Conservation (phyloP, 441 rosid species). For the Pelargonium myrrhifolium region DNA sequence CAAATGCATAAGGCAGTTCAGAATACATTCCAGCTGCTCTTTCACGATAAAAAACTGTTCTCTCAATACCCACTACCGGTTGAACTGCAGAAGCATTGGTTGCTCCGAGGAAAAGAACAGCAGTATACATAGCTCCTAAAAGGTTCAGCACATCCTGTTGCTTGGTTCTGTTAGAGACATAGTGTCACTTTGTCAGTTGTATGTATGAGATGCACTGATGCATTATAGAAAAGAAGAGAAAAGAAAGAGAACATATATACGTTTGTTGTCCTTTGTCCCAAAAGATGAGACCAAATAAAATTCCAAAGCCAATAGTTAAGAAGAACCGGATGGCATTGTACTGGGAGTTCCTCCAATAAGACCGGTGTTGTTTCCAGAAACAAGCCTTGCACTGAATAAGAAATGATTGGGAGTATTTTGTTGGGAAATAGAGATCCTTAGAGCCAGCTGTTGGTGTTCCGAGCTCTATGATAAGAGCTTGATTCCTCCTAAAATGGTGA, state of each 20-base stretch:
- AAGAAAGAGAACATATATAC: constrained; percentile 24
- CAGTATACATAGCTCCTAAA: constrained; percentile 64
- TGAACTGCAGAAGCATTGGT: constrained; percentile 51
- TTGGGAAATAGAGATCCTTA: constrained; percentile 51
- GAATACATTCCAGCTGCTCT: constrained; percentile 86
- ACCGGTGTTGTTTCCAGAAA: constrained; percentile 72
- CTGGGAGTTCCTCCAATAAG: constrained; percentile 76
- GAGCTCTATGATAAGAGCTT: constrained; percentile 49
- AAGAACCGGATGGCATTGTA: constrained; percentile 66
- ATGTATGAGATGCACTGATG: no score
- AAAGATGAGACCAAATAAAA: constrained; percentile 63
- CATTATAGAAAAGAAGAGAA: not conserved
- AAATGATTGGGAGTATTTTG: constrained; percentile 53
- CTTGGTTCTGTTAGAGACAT: not conserved
- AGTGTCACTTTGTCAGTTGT: not conserved
- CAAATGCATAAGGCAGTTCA: constrained; percentile 60
- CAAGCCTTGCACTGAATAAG: constrained; percentile 60
- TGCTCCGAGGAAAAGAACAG: constrained; percentile 55
- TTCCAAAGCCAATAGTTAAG: constrained; percentile 49
- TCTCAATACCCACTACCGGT: constrained; percentile 47
- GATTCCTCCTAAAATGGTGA: constrained; percentile 52
- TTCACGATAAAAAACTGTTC: constrained; percentile 64
- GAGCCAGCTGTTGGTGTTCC: constrained; percentile 51
- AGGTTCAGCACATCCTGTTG: constrained; percentile 34
- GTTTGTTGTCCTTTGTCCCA: constrained; percentile 63